Base-by-base conservation (phyloP, 306 rosid species). In the Argentina anserina region DNA sequence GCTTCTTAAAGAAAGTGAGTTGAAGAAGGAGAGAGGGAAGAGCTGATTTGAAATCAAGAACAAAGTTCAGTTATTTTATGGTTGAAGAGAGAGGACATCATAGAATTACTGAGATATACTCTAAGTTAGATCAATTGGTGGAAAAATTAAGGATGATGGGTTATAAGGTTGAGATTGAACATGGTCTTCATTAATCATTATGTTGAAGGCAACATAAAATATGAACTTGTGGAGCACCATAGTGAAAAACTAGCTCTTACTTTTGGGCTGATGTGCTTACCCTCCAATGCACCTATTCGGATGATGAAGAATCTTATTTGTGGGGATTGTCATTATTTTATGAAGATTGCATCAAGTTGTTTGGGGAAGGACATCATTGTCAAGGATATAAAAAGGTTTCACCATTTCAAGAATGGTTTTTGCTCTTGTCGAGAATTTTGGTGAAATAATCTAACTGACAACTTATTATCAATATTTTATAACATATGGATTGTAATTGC, bases 231-330 rank as follows among this genome's bases (percentile, higher is more conserved):
- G 87, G 78, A 84, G 79, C 94, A 91, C 59, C 97, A 89, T 53
- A 84, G 97, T 37, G 98, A 91, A 85, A 94, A 94, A 75, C 92
- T 94, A 56, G 97, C 96, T 52, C 70, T 89, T 76, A 74, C 91
- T 59, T 82, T 76, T 82, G 97, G 97, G 31, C 71, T 93, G 65
- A 82, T 91, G 86, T 85, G 87, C 77, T 89, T 89, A 69, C 94
- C 97, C 47, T 26, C 76, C 46, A 78, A 72, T 77, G 83, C 75
- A 47, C 90, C 96, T 41, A 86, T 93, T 74, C 86, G 94, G 80
- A 87, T 93, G 72, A 93, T 91, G 88, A 93, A 93, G 82, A 91
- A 93, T 71, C 92, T 91, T 63, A 93, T 91, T 45, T 93, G 98
- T 81, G 96, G 89, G 73, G 97, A 94, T 75, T 91, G 97, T 79